Base-by-base conservation (phyloP, 768 basidiomycete species). In the Naganishia randhawae region DNA sequence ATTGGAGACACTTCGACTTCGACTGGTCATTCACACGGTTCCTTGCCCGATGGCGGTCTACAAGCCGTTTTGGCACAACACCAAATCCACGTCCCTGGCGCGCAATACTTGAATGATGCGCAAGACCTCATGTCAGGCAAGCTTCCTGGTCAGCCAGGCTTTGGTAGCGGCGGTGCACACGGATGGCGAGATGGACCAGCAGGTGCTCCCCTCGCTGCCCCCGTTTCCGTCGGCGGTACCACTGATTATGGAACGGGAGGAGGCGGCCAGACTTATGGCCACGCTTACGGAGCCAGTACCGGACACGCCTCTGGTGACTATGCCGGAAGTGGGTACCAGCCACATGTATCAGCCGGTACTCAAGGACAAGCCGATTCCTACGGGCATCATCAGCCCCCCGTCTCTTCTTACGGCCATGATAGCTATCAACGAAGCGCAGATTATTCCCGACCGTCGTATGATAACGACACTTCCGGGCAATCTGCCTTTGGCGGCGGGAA, bases 41-140 rank as follows among this genome's bases (percentile, higher is more conserved):
- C 70, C 3, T 61, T 76, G 14, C 75, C 75, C 8, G 76, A 74
- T 8, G 77, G 77, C 3, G 78, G 78, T 0, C 54, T 80, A 35
- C 78, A 80, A 63, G 70, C 73, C 13, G 74, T 75, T 19, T 70
- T 80, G 1, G 74, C 76, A 11, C 72, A 73, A 63, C 76, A 80
- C 52, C 76, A 76, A 67, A 71, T 78, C 19, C 77, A 78, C 61
- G 76, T 80, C 35, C 78, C 78, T 31, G 78, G 78, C n/a, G 74
- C 75, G 2, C 53, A 66, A 7, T 62, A 76, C n/a, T 66, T 80
- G 37, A 80, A 80, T 42, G 73, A 73, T n/a, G 78, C 76, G 37
- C 77, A 78, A 65, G 78, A 80, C 63, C 69, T 78, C 10, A 39
- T 78, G 54, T 53, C 69, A 16, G 77, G 78, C 14, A 78, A 76